Evolutionary conservation across 768 basidiomycete species (phyloP).

Genomic region (Floccularia luteovirens): DNA sequence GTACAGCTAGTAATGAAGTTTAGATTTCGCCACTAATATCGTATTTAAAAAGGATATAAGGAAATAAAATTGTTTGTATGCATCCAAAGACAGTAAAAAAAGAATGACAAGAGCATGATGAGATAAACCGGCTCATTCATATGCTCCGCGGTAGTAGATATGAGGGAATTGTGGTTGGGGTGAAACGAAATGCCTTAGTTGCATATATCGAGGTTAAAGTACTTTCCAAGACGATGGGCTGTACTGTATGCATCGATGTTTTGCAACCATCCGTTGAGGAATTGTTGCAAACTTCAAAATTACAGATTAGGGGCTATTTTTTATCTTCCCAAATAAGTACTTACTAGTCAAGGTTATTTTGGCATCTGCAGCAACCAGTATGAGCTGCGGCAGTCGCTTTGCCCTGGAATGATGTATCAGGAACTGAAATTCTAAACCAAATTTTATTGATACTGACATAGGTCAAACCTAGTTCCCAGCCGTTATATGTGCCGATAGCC

Average conservation of each 20-base stretch:
- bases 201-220: slow-evolving; percentile 56
- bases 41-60: too few relatives aligned
- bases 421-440: not conserved
- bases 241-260: slow-evolving; percentile 43
- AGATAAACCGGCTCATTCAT: too few relatives aligned
- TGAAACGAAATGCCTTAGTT: too few relatives aligned
- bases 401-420: slow-evolving; percentile 19
- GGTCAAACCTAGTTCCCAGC: slow-evolving; percentile 57
- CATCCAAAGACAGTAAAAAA: too few relatives aligned
- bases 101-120: too few relatives aligned
- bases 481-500: slow-evolving; percentile 71
- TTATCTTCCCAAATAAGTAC: slow-evolving; percentile 15
- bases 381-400: slow-evolving; percentile 52
- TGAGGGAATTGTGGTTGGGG: too few relatives aligned
- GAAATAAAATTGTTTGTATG: too few relatives aligned
- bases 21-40: too few relatives aligned
- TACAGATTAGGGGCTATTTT: slow-evolving; percentile 3
- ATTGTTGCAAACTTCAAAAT: slow-evolving; percentile 49
- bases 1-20: too few relatives aligned
- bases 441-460: slow-evolving; percentile 25
- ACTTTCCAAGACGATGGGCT: slow-evolving; percentile 45
- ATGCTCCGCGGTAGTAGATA: too few relatives aligned
- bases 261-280: slow-evolving; percentile 66
- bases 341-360: slow-evolving; percentile 86
- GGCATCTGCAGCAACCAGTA: slow-evolving; percentile 54